phyloP scores from a whole-genome alignment of 768 basidiomycete species.

The Psilocybe tampanensis region DNA sequence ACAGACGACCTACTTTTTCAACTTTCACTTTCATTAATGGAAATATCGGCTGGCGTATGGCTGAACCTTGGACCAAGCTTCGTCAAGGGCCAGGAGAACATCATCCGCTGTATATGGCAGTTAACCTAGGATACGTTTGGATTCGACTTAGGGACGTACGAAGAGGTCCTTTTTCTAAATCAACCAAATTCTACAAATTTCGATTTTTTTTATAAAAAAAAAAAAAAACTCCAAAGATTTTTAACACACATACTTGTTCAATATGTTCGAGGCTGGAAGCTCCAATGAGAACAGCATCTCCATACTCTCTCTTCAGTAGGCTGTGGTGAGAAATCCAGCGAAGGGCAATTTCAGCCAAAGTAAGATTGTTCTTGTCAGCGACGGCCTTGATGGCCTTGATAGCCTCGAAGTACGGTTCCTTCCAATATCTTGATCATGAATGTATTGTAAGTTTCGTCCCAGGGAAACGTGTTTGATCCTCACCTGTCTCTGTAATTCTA shows the following conservation, averaged over 20 bases:
- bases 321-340: conserved; percentile 65
- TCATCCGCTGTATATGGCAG: conserved; percentile 41
- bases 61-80: conserved; percentile 50
- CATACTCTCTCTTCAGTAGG: conserved; percentile 45
- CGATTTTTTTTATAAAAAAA: background rate
- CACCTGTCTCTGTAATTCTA: conserved; percentile 39
- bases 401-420: conserved; percentile 52
- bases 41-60: conserved; percentile 43
- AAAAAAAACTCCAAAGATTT: background rate
- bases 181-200: conserved; percentile 41
- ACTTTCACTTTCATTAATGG: conserved; percentile 13
- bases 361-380: conserved; percentile 37
- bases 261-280: conserved; percentile 60
- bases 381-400: conserved; percentile 45
- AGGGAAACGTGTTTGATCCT: background rate
- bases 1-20: background rate
- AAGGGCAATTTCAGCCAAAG: conserved; percentile 55
- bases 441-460: background rate
- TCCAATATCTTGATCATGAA: conserved; percentile 48
- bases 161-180: conserved; percentile 60
- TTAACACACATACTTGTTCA: conserved; percentile 38
- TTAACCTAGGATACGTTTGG: background rate
- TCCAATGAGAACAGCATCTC: conserved; percentile 61
- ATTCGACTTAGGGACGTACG: conserved; percentile 31
- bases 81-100: conserved; percentile 48